Percentiles rank a stretch among this genome's conserved stretches.
phyloP scores from a whole-genome alignment of 306 rosid genomes.

The Rosa lucieae region DNA sequence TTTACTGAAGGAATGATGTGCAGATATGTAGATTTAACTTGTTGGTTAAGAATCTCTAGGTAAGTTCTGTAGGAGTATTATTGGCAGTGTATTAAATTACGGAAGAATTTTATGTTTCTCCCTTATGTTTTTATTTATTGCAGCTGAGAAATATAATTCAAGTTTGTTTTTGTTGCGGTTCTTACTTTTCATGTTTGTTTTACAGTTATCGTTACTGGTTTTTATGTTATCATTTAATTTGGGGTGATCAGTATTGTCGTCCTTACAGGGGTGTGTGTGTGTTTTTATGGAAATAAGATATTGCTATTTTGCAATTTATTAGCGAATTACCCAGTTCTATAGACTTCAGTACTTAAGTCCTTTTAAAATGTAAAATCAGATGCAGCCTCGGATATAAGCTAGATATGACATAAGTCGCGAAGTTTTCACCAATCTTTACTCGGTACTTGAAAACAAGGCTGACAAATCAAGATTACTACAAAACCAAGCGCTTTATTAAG shows the following conservation, averaged over 20 bases:
- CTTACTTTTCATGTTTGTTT: neutral
- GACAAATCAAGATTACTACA: neutral
- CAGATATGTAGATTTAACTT: constrained; percentile 44
- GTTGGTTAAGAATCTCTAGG: constrained; percentile 34
- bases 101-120: constrained; percentile 12
- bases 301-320: too few species aligned
- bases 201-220: neutral
- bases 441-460: neutral
- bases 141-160: constrained; percentile 12
- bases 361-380: neutral
- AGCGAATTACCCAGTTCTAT: too few species aligned
- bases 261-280: too few species aligned
- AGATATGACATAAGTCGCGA: neutral
- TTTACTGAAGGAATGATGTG: constrained; percentile 38
- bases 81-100: constrained; percentile 8
- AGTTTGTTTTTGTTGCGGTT: neutral
- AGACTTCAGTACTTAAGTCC: neutral
- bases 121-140: constrained; percentile 4
- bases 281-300: too few species aligned
- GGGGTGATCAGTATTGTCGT: too few species aligned
- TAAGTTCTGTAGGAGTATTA: constrained; percentile 34
- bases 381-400: neutral
- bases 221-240: neutral
- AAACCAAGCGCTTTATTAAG: too few species aligned
- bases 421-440: neutral